Base-by-base conservation (phyloP, 179 eudicot species). In the Actinidia polygama region DNA sequence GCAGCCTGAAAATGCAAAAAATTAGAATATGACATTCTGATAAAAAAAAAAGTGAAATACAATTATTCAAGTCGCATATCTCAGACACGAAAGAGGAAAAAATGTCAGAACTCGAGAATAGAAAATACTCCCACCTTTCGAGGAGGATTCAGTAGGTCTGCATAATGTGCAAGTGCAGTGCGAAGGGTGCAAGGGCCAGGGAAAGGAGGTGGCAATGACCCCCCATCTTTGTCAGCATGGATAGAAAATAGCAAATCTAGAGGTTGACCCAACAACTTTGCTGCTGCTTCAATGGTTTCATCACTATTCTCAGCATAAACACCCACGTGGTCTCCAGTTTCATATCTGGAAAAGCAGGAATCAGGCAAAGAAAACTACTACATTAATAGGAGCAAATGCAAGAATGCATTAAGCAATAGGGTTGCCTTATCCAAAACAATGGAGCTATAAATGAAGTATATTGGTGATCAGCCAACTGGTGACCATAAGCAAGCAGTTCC, bases 321-420 rank as follows among this genome's bases (percentile, higher is more conserved):
- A 85, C 97, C 97, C 36, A 93, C 91, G 85, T 93, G 97, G 83
- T 93, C 97, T 55, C 97, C 97, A 49, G 97, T 93, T 84, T 92
- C 97, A 85, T 93, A 93, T 82, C 96, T 94, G 87, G 66, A 23
- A 51, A 79, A 19, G 76, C 67, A 66, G 18, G 21, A 23, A 14
- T 23, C 81, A 61, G 70, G 15, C 40, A 75, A 55, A 46, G 64
- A 53, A 46, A 46, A 6, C 4, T 72, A 79, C 62, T 79, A 8
- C 12, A 79, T 79, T 14, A 26, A 44, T 51, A 4, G 14, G 18
- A 0, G 54, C 47, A 26, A 55, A 54, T 21, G 46, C 23, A 55
- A 30, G 23, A 46, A 30, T 7, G 14, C 5, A 15, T 49, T 16
- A 30, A 73, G 40, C 40, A 26, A 5, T 57, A 36, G 49, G 64